Base-by-base conservation (phyloP, 169 alveolate genomes). In the Neospora caninum region DNA sequence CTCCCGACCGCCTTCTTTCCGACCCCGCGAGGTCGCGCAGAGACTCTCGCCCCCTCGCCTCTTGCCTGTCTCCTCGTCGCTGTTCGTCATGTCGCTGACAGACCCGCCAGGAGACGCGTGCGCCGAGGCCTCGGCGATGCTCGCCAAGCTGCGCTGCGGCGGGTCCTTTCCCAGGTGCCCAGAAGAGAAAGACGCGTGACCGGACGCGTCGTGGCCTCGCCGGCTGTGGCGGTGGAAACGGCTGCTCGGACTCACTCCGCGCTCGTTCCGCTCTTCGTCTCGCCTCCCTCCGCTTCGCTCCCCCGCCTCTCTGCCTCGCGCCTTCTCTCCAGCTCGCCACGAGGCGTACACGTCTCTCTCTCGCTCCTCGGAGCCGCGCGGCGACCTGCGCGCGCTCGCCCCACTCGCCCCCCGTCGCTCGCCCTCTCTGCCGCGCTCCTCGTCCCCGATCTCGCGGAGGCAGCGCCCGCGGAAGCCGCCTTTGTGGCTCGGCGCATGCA, bases 11-110 rank as follows among this genome's bases (percentile, higher is more conserved):
- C 13, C 58, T 4, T 13, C 13, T 13, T 49, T 49, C 73, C 31
- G n/a, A 29, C 73, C 34, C 31, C 73, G n/a, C 4, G 4, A 22
- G 73, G 31, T 27, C 16, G 25, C 73, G 31, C 7, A 1, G 31
- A 1, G 31, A 27, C 73, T 27, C 73, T 16, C 73, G 27, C n/a
- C 45, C 84, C 42, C 25, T n/a, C 84, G 84, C 29, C 38, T 25
- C 80, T 69, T 49, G n/a, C n/a, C n/a, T 49, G 58, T 31, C 88
- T 80, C 88, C 88, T 82, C 89, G 41, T 82, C 69, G 89, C 89
- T 82, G 89, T 38, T 82, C n/a, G 89, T 82, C 89, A 82, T 82
- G 67, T 82, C 89, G 67, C 89, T 82, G 41, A 82, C 89, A 13
- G 89, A 82, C 36, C 89, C 69, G 42, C 38, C 58, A n/a, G 49